Evolutionary conservation across 164 flowering plant genomes (phyloP), one percentile per base, ranked within the genome.

Genomic region (Umbilicus rupestris): DNA sequence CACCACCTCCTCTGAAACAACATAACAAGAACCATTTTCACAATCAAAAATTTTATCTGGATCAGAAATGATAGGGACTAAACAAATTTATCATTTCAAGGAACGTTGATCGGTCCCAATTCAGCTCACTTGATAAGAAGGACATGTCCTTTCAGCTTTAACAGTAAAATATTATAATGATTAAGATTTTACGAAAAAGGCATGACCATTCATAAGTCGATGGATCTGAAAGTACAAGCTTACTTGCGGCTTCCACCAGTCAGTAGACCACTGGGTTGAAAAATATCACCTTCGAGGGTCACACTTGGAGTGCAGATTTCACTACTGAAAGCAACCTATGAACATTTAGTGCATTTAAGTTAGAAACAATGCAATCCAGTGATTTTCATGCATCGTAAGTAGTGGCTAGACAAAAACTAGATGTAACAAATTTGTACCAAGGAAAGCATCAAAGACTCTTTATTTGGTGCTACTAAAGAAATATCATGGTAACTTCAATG

Each of bases 191-290:
- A 71, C 14, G 45, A 11, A 47, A 60, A 19, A 29, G 5, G 17
- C 0, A 30, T 37, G 12, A 19, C 28, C 20, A 69, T 20, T 16
- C 33, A 55, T 10, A 28, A 26, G 19, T 14, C 2, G 5, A 55
- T 12, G 19, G 0, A 55, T 19, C 31, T 55, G 5, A 30, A 29
- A 28, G 17, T 58, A 47, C 64, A 42, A 37, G 62, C 85, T 73
- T 81, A 91, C 97, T 77, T 95, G 82, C 97, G 97, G 73, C 96
- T 88, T 69, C 99, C 99, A 73, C 99, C 99, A 73, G 99, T 95
- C 65, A 95, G 74, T 62, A 89, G 85, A 66, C 99, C 99, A 80
- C 97, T 85, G 42, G 96, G 99, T 74, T 88, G 94, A 78, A 88
- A 95, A 70, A 88, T 82, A 73, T 95, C 99, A 37, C 99, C 99